Conservation (phyloP, 1,139 yeast genomes). For the Geotrichum candidum region DNA sequence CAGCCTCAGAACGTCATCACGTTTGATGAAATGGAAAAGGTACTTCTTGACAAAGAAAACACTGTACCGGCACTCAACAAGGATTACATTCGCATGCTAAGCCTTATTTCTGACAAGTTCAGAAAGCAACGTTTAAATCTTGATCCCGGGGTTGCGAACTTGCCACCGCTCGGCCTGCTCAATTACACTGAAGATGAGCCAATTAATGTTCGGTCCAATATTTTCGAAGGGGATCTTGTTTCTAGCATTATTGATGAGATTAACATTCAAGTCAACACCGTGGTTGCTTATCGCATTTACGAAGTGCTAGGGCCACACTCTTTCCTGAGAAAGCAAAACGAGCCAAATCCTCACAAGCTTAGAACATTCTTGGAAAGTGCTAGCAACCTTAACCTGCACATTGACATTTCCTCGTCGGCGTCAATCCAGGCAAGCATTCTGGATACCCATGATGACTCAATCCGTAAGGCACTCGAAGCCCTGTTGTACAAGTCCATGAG, state of each 20-base stretch:
- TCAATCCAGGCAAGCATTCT: slow-evolving; percentile 67
- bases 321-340: slow-evolving; percentile 77
- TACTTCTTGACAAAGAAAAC: slow-evolving; percentile 29
- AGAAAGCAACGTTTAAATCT: slow-evolving; percentile 59
- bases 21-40: slow-evolving; percentile 33
- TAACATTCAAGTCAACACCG: slow-evolving; percentile 71
- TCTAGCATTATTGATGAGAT: slow-evolving; percentile 64
- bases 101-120: slow-evolving; percentile 62
- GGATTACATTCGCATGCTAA: slow-evolving; percentile 59
- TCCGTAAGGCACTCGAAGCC: slow-evolving; percentile 72
- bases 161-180: slow-evolving; percentile 58
- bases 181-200: slow-evolving; percentile 82
- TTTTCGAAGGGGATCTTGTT: slow-evolving; percentile 59
- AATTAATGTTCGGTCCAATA: slow-evolving; percentile 57
- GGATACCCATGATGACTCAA: slow-evolving; percentile 53
- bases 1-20: slow-evolving; percentile 40
- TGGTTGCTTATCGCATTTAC: slow-evolving; percentile 76
- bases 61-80: slow-evolving; percentile 43
- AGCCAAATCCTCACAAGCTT: slow-evolving; percentile 75
- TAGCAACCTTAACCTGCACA: slow-evolving; percentile 47
- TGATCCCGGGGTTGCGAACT: slow-evolving; percentile 25
- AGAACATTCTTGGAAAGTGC: slow-evolving; percentile 72
- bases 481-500: slow-evolving; percentile 74
- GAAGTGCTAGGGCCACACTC: slow-evolving; percentile 75
- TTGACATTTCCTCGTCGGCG: slow-evolving; percentile 70